Evolutionary conservation across 768 basidiomycete genomes (phyloP).

Genomic region (Auriculariales sp.): DNA sequence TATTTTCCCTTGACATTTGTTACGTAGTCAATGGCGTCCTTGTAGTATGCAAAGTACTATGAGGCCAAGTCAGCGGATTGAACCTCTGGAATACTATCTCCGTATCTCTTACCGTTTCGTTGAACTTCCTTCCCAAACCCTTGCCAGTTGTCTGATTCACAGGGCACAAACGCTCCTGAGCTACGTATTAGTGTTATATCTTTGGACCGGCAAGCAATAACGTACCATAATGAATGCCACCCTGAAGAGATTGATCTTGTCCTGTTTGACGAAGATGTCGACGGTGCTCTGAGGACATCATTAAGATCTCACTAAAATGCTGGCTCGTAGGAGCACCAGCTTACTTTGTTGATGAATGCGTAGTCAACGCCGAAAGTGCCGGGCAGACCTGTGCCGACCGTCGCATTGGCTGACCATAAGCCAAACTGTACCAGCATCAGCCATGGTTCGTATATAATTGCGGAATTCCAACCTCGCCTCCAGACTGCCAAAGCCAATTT

Average conservation of each 20-base stretch:
- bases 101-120: constrained; percentile 23
- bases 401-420: constrained; percentile 20
- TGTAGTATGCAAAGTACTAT: constrained; percentile 29
- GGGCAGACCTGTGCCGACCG: constrained; percentile 26
- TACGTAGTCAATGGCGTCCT: constrained; percentile 29
- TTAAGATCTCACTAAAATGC: not conserved
- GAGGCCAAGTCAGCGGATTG: not conserved
- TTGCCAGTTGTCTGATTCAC: constrained; percentile 17
- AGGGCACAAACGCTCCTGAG: constrained; percentile 22
- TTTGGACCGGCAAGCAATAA: constrained; percentile 1
- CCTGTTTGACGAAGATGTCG: constrained; percentile 31
- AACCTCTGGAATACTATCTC: not conserved
- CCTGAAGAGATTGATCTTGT: constrained; percentile 34
- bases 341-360: constrained; percentile 33
- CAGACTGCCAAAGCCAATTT: constrained; percentile 19
- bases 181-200: not conserved
- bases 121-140: constrained; percentile 27
- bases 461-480: too few species aligned
- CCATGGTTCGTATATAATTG: too few species aligned
- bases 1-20: constrained; percentile 26
- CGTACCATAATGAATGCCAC: constrained; percentile 28
- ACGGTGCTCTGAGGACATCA: constrained; percentile 21
- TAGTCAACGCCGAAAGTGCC: constrained; percentile 28
- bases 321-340: not conserved
- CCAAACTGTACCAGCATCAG: too few species aligned